Conservation (phyloP, 805 yeast species). For the Ogataea angusta region DNA sequence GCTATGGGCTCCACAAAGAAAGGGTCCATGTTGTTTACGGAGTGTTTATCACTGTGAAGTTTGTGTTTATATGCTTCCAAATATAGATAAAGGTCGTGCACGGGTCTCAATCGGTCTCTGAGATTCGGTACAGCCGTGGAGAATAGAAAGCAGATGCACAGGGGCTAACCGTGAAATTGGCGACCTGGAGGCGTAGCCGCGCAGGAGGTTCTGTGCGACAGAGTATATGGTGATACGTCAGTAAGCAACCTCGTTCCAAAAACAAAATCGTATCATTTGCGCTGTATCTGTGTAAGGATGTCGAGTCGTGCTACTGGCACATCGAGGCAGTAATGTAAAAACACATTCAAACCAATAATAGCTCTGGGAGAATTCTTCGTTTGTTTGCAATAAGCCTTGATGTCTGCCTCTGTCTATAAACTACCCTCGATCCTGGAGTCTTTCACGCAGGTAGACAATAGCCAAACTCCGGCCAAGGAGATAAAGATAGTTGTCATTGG, state of each 20-base stretch:
- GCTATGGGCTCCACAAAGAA: slow-evolving; percentile 21
- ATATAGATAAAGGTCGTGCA: slow-evolving; percentile 12
- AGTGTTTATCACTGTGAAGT: background rate
- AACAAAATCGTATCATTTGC: too few relatives aligned
- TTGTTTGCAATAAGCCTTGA: background rate
- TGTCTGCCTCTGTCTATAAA: slow-evolving; percentile 15
- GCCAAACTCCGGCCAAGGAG: slow-evolving; percentile 9
- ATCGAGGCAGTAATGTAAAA: slow-evolving; percentile 1
- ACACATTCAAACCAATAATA: background rate
- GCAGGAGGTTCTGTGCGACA: too few relatives aligned
- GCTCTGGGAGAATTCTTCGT: background rate
- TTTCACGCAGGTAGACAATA: slow-evolving; percentile 7
- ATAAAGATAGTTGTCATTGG: slow-evolving; percentile 66
- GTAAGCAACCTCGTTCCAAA: too few relatives aligned
- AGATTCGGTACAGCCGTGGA: background rate
- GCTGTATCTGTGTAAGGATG: slow-evolving; percentile 2
- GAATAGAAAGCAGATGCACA: background rate
- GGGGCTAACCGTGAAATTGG: background rate
- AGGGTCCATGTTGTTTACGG: background rate
- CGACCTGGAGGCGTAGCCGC: too few relatives aligned
- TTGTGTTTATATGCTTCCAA: slow-evolving; percentile 16
- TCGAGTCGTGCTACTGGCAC: background rate
- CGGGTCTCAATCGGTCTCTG: background rate
- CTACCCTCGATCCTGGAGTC: slow-evolving; percentile 12
- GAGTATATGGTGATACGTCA: too few relatives aligned